Conservation (phyloP, 371 early-diverging fungal species). For the Mucor irregularis region DNA sequence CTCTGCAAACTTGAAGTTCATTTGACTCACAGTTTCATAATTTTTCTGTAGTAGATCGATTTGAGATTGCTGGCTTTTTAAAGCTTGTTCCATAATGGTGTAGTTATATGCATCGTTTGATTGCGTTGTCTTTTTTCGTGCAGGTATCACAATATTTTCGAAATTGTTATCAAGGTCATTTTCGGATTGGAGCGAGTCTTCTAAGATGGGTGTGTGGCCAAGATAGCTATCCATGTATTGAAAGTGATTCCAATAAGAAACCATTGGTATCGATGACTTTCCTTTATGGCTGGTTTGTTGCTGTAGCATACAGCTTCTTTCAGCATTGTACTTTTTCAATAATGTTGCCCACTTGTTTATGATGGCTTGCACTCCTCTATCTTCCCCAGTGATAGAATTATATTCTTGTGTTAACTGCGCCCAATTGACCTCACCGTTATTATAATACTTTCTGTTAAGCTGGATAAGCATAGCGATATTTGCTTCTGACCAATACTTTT, state of each 20-base stretch:
- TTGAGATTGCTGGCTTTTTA: not conserved
- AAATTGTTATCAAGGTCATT: not conserved
- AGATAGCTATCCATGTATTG: slow-evolving; percentile 14
- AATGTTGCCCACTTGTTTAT: not conserved
- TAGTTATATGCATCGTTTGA: not conserved
- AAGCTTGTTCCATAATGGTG: slow-evolving; percentile 8
- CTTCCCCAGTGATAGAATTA: slow-evolving; percentile 4
- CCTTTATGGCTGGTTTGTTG: not conserved
- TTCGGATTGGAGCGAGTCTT: not conserved
- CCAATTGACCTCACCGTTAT: not conserved
- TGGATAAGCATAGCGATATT: slow-evolving; percentile 8
- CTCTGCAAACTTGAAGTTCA: slow-evolving; percentile 6
- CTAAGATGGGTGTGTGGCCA: slow-evolving; percentile 5
- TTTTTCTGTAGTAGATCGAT: not conserved
- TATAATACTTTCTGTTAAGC: slow-evolving; percentile 8
- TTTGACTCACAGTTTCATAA: slow-evolving; percentile 1
- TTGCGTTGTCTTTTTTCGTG: not conserved
- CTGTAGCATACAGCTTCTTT: not conserved
- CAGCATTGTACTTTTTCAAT: slow-evolving; percentile 14
- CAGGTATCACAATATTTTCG: not conserved
- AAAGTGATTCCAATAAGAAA: slow-evolving; percentile 14
- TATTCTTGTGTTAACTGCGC: slow-evolving; percentile 1
- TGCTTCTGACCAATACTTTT: slow-evolving; percentile 14
- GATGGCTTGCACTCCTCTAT: not conserved
- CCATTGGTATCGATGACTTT: not conserved